Base-by-base conservation (phyloP, 192 early-diverging fungal genomes). In the Spizellomyces punctatus region DNA sequence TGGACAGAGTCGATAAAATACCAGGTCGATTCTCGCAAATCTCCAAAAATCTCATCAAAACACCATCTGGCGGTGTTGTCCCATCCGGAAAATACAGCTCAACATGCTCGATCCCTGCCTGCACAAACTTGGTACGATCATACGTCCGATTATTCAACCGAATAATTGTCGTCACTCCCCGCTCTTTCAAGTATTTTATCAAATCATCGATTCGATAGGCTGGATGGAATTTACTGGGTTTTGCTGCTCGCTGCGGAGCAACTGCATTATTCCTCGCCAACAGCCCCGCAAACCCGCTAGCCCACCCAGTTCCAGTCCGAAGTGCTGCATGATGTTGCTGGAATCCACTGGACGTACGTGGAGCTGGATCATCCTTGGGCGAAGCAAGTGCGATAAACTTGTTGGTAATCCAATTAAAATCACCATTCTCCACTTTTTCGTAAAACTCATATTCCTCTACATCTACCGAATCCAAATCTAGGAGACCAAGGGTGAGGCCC, bases 31-130 rank as follows among this genome's bases (percentile, higher is more conserved):
- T 71, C 71, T 91, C 90, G 60, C 86, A 86, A 0, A 91, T n/a
- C 14, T 90, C 89, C 66, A 91, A 66, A 69, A 91, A 91, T 56
- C 76, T 60, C 45, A 80, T 81, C 46, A 91, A 66, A 57, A 91
- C 88, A 36, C 75, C 80, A 66, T 87, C 87, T 0, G 90, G 82
- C 0, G 90, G 90, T 19, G 82, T 89, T 6, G 85, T 86, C 8
- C 90, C 90, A 72, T 91, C 90, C 7, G 88, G 86, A 65, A 88
- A 92, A 61, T 85, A 87, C 58, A 92, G 67, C 65, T 92, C 88
- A 10, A 84, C 66, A 63, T 91, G 90, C 48, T 88, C 76, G 48
- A 92, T 85, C 16, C 89, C 90, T 0, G 80, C 85, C 14, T 78
- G 72, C 6, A 75, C 60, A 66, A 92, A 85, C 54, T 83, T 80